Base-by-base conservation (phyloP, 2,329 filamentous ascomycete genomes). In the Hypoxylon sp. region DNA sequence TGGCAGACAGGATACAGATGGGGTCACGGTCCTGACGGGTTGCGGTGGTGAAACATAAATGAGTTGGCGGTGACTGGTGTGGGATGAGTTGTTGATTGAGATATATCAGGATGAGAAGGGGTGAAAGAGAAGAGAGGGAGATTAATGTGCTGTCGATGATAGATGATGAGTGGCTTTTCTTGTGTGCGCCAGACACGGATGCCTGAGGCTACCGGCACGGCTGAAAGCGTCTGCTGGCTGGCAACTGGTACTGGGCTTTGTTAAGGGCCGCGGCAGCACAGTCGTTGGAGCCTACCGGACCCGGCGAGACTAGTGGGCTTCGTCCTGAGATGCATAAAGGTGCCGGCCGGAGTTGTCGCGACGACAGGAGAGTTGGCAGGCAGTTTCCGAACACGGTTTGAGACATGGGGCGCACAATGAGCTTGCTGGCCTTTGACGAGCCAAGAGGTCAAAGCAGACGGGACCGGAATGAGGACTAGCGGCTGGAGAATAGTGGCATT, bases 311-410 rank as follows among this genome's bases (percentile, higher is more conserved):
- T 42, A 47, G 63, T 58, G 48, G 50, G 45, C n/a, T 50, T 55
- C 18, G 23, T 35, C 11, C 43, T 49, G 11, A 21, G 40, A 51
- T 56, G 50, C 55, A 68, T 66, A 69, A 69, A 69, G 60, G 38
- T 59, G 47, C 52, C 11, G 38, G 42, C 51, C 58, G 59, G 60
- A 58, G 60, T 56, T 58, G 66, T 60, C 38, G 48, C 59, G 56
- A 11, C 55, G 52, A 58, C 42, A 46, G 52, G 60, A 23, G 51
- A 53, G 43, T 59, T 43, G 43, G 49, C 37, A 47, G 48, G 61
- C 54, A 57, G 47, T 57, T 67, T 69, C 68, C 67, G 65, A 67
- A 63, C 61, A 64, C 62, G 62, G 58, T 13, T 58, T 59, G 41
- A 49, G 60, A 62, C 61, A 68, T 62, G 60, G 27, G 48, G 38